Evolutionary conservation across 441 rosid genomes (phyloP), one percentile per base, ranked within the genome.

Genomic region (Flueggea neowawraea): DNA sequence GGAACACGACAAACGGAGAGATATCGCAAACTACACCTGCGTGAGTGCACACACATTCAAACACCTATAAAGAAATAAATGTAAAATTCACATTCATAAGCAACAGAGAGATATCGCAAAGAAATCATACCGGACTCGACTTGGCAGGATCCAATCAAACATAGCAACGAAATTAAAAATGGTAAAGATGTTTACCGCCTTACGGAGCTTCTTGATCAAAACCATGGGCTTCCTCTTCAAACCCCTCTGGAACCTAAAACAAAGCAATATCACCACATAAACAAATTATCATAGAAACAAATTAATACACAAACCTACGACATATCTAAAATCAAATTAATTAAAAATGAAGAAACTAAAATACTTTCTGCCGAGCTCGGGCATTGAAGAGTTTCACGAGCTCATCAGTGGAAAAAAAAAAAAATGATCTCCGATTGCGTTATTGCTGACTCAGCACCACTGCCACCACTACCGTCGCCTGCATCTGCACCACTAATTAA

Each of bases 1-100:
- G 45, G 45, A 43, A 43, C 28, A 43, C 12, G 1, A 1, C 8
- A 43, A 12, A 67, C 33, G 32, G 44, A 50, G 22, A 57, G 3
- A 43, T 73, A 71, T 83, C 98, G 82, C 76, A 16, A 76, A 76
- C 72, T 97, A 93, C 9, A 91, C 96, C 93, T 87, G 67, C 8
- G 1, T 43, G 45, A 43, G 45, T 6, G 12, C 1, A 6, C 45
- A 43, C 8, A 22, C 2, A 22, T 22, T 22, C 13, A 4, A 55
- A 10, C 32, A 12, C 10, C 41, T 8, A 15, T 16, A 55, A 52
- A 55, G 12, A 16, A 14, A 28, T 13, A 16, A 54, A 54, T 10
- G 31, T 22, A 22, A 15, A 11, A 31, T 36, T 16, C 10, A 11
- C 13, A 54, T 52, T 47, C 32, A 36, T n/a, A 58, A 52, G 28